Base-by-base conservation (phyloP, 352 stramenopile genomes). In the Phytophthora crassamura region DNA sequence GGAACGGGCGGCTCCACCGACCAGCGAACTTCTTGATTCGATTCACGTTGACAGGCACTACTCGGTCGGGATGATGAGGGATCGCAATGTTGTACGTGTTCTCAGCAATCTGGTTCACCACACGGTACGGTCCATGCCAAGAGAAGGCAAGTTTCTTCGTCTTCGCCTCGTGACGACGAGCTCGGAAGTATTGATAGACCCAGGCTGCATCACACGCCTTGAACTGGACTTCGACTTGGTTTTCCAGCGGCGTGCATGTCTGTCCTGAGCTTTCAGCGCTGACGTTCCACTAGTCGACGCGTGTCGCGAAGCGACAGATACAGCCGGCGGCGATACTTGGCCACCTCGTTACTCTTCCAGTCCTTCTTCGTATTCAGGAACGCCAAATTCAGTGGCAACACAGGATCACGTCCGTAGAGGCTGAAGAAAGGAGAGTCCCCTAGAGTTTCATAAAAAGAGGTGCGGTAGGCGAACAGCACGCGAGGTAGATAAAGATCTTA, bases 131-230 rank as follows among this genome's bases (percentile, higher is more conserved):
- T 15, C 50, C 36, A 20, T 58, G 38, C 50, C 30, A 45, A 1
- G 40, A 33, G n/a, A 60, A 60, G 0, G 52, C 52, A 5, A 60
- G 25, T 10, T 42, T 60, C 18, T 60, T 60, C 7, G 40, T 50
- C 11, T 51, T 50, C 8, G 18, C 28, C n/a, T 51, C 40, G 20
- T 32, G 30, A 7, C 47, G 32, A 3, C 15, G 9, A 4, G 47
- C 47, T 2, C 47, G 2, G 7, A 54, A 42, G n/a, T 54, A 54
- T 6, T 54, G 47, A 16, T 42, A 54, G 0, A 54, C 32, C n/a
- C n/a, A 54, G 3, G 42, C 47, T 2, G 47, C 15, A 9, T 42
- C 33, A 0, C 47, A 30, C 3, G 32, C 33, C 1, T 10, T 14
- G 16, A 33, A 42, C 2, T 7, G 2, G 4, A 54, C 47, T 4